Evolutionary conservation across 176 grass and related monocot species (phyloP).

Genomic region (Phoenix roebelenii): DNA sequence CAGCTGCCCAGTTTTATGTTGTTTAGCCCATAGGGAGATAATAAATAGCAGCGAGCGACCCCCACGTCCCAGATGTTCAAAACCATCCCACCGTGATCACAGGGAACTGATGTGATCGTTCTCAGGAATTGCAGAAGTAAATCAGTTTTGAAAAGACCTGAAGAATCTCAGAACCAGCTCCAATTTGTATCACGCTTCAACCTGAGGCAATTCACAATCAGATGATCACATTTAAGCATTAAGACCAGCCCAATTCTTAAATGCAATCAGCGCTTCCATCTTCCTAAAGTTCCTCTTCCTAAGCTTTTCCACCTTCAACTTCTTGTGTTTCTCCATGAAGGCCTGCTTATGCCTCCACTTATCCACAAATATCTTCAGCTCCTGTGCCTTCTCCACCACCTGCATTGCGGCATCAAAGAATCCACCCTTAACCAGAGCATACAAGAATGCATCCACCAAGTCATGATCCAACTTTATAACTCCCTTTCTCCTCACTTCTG

Average conservation of each 20-base stretch:
- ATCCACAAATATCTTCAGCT: conserved; percentile 94
- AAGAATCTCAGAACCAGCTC: too few relatives aligned
- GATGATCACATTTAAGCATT: conserved; percentile 32
- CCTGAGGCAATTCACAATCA: too few relatives aligned
- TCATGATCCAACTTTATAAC: conserved; percentile 57
- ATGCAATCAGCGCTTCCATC: conserved; percentile 85
- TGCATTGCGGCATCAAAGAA: conserved; percentile 97
- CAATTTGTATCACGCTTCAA: too few relatives aligned
- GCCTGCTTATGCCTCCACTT: conserved; percentile 98
- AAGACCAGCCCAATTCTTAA: conserved; percentile 96
- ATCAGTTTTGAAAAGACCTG: too few relatives aligned
- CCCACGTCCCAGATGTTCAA: too few relatives aligned
- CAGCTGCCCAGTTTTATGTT: too few relatives aligned
- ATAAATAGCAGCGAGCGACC: too few relatives aligned
- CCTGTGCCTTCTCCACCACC: conserved; percentile 82
- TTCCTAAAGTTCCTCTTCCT: conserved; percentile 83
- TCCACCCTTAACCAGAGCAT: conserved; percentile 87
- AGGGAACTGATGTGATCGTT: too few relatives aligned
- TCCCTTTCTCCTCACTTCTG: conserved; percentile 71
- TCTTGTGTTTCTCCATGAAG: conserved; percentile 98
- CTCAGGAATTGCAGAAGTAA: too few relatives aligned
- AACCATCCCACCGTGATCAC: too few relatives aligned
- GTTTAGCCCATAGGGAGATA: too few relatives aligned
- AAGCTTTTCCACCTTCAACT: conserved; percentile 76
- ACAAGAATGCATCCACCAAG: conserved; percentile 80